Conservation (phyloP, 129 eudicot species). For the Logfia minima region DNA sequence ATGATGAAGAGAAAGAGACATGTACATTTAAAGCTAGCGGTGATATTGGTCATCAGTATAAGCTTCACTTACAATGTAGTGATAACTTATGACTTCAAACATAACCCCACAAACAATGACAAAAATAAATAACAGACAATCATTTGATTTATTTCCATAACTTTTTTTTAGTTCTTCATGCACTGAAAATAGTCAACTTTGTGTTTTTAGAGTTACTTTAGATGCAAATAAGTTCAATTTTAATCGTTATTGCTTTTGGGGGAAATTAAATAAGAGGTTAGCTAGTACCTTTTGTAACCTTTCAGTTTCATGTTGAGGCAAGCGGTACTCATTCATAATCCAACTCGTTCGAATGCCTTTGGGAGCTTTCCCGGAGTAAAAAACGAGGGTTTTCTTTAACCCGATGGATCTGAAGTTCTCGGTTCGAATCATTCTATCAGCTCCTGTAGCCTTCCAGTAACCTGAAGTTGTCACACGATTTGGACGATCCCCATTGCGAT, state of each 20-base stretch:
- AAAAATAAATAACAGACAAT: neutral
- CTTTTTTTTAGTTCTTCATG: too few species aligned
- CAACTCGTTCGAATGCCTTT: slow-evolving; percentile 94
- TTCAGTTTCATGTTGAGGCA: slow-evolving; percentile 90
- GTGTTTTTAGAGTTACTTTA: too few species aligned
- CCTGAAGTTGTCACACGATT: slow-evolving; percentile 96
- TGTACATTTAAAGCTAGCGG: slow-evolving; percentile 42
- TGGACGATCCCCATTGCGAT: slow-evolving; percentile 91
- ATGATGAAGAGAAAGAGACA: slow-evolving; percentile 24
- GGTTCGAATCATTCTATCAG: slow-evolving; percentile 86
- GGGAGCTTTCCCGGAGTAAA: slow-evolving; percentile 95
- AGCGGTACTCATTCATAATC: slow-evolving; percentile 97
- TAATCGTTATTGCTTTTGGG: neutral
- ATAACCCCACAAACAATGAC: slow-evolving; percentile 22
- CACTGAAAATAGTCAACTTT: neutral
- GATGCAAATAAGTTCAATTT: neutral
- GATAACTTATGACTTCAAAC: neutral
- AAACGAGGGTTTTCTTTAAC: slow-evolving; percentile 91
- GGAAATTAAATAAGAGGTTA: neutral
- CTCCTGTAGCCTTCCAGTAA: slow-evolving; percentile 98
- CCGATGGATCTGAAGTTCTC: slow-evolving; percentile 70
- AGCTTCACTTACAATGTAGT: slow-evolving; percentile 6
- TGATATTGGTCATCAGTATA: slow-evolving; percentile 33
- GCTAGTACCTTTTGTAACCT: slow-evolving; percentile 76
- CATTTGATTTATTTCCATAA: neutral